phyloP scores from a whole-genome alignment of 2,329 filamentous ascomycete species.

The Colletotrichum eleusines region DNA sequence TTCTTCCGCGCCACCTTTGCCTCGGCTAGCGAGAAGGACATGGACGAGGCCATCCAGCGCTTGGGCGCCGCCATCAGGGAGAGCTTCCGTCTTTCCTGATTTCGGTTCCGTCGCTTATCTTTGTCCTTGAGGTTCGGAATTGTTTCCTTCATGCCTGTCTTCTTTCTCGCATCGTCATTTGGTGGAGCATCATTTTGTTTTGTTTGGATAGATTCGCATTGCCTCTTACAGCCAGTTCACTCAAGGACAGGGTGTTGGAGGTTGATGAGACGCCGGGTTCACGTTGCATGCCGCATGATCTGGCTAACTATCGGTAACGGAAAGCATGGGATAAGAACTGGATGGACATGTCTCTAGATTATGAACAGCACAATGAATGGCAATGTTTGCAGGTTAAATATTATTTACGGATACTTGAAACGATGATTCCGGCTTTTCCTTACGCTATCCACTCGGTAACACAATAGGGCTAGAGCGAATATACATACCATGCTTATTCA shows the following conservation, averaged over 20 bases:
- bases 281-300: background rate
- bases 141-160: background rate
- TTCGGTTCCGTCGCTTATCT: background rate
- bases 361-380: background rate
- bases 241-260: background rate
- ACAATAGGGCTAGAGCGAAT: background rate
- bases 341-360: background rate
- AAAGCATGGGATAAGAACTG: background rate
- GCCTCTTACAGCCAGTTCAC: background rate
- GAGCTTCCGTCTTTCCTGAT: slow-evolving; percentile 58
- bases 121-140: background rate
- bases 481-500: too few species aligned
- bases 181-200: background rate
- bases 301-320: background rate
- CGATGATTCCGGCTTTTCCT: background rate
- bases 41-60: slow-evolving; percentile 78
- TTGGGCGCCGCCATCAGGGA: slow-evolving; percentile 80
- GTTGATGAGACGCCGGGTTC: background rate
- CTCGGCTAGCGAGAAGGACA: slow-evolving; percentile 77
- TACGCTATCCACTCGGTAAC: background rate
- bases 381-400: background rate
- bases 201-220: background rate
- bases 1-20: slow-evolving; percentile 95
- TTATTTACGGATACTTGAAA: background rate
- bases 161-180: background rate